Evolutionary conservation across 1,284 basidiomycete genomes (phyloP).

Genomic region (Boletus subluridellus): DNA sequence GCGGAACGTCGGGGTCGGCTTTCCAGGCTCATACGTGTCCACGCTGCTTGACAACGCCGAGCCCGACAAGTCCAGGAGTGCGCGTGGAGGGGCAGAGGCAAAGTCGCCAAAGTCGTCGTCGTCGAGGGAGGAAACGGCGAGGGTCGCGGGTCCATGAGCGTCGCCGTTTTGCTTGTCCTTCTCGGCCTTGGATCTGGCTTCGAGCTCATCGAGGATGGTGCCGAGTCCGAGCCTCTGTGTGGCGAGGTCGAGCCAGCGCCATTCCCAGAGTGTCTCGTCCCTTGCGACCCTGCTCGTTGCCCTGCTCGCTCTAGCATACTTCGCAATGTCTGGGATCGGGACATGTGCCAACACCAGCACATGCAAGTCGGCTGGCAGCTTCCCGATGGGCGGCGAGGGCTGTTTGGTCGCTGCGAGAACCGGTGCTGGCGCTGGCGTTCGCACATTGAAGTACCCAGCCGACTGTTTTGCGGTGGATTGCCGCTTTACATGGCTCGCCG

Average conservation of each 20-base stretch:
- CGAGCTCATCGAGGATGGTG: slow-evolving; percentile 60
- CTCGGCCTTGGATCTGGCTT: slow-evolving; percentile 32
- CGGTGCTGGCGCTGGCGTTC: slow-evolving; percentile 29
- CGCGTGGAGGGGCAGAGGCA: slow-evolving; percentile 40
- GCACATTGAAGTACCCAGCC: slow-evolving; percentile 15
- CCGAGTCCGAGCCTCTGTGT: slow-evolving; percentile 40
- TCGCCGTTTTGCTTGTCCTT: slow-evolving; percentile 12
- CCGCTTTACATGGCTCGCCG: slow-evolving; percentile 16
- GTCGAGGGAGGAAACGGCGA: slow-evolving; percentile 54
- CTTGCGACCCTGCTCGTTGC: slow-evolving; percentile 62
- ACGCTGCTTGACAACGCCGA: slow-evolving; percentile 9
- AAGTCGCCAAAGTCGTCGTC: slow-evolving; percentile 97
- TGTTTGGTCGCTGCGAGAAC: slow-evolving; percentile 31
- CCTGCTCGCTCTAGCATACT: slow-evolving; percentile 66
- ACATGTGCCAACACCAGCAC: slow-evolving; percentile 67
- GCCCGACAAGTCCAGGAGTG: slow-evolving; percentile 23
- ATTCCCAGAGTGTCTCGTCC: slow-evolving; percentile 75
- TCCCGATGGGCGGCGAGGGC: slow-evolving; percentile 49
- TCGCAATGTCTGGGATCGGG: slow-evolving; percentile 74
- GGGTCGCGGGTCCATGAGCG: slow-evolving; percentile 46
- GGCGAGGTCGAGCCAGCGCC: slow-evolving; percentile 61
- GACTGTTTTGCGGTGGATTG: slow-evolving; percentile 8
- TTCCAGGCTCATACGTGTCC: slow-evolving; percentile 20
- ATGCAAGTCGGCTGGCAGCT: slow-evolving; percentile 75
- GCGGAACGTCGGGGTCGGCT: slow-evolving; percentile 37